These are phyloP conservation scores for Neonectria ditissima DNA, from an alignment of 2,329 filamentous ascomycete species.

Conservation along the genomic window DNA sequence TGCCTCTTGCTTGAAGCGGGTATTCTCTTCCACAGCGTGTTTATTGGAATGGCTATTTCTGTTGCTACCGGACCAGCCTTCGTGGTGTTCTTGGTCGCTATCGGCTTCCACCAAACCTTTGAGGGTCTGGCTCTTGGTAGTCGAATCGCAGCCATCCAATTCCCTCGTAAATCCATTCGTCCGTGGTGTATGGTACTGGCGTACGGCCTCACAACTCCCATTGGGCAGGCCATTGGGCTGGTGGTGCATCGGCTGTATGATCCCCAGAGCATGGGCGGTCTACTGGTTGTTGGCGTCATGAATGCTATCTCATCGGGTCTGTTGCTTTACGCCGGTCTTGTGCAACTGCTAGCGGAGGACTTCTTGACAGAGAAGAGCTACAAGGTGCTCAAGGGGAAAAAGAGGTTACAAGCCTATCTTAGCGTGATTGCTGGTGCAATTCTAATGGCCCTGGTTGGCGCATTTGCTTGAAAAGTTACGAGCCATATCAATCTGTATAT, in stretches of 20 bases:
- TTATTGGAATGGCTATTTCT: conserved; percentile 88
- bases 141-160: conserved; percentile 85
- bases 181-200: conserved; percentile 88
- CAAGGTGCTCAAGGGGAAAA: conserved; percentile 71
- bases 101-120: conserved; percentile 88
- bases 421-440: conserved; percentile 73
- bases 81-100: conserved; percentile 82
- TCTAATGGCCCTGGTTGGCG: conserved; percentile 78
- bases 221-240: conserved; percentile 86
- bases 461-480: conserved; percentile 69
- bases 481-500: conserved; percentile 29
- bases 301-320: conserved; percentile 87
- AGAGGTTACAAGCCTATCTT: conserved; percentile 71
- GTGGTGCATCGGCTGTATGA: conserved; percentile 84
- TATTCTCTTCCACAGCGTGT: conserved; percentile 86
- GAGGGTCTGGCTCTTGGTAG: conserved; percentile 88
- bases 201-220: conserved; percentile 81
- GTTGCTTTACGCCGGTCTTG: conserved; percentile 83
- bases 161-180: conserved; percentile 76
- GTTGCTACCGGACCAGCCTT: conserved; percentile 85
- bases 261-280: conserved; percentile 78
- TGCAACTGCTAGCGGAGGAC: conserved; percentile 87
- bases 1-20: conserved; percentile 85
- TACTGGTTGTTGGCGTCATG: conserved; percentile 88
- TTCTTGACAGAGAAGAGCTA: conserved; percentile 83